Percentiles rank a stretch among this genome's conserved stretches.
Evolutionary conservation across 768 basidiomycete genomes (phyloP).

Genomic region (Austroboletus festivus): DNA sequence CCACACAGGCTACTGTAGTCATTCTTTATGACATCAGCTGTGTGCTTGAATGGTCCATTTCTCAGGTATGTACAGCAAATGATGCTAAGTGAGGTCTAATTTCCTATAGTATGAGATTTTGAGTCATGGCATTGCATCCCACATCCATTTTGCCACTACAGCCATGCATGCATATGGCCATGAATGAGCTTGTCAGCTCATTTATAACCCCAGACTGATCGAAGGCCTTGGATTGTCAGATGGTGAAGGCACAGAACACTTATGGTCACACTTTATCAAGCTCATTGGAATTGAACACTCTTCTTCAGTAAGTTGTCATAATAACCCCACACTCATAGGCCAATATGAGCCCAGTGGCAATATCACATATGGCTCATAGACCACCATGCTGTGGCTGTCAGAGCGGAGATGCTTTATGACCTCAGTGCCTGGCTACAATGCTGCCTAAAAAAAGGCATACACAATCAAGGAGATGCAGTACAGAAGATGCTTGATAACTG

Average conservation of each 20-base stretch:
- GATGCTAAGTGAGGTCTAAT: background rate
- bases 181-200: background rate
- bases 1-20: background rate
- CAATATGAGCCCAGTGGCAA: constrained; percentile 16
- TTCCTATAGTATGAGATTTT: background rate
- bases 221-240: background rate
- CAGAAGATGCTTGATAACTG: background rate
- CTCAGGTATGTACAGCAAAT: no score
- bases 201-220: background rate
- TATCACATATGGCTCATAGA: constrained; percentile 35
- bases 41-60: background rate
- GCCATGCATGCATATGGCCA: background rate
- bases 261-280: constrained; percentile 34
- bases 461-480: constrained; percentile 12
- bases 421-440: constrained; percentile 31
- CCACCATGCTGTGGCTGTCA: constrained; percentile 19
- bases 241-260: constrained; percentile 8
- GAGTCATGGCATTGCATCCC: background rate
- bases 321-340: background rate
- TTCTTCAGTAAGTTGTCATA: constrained; percentile 27
- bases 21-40: background rate
- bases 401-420: background rate
- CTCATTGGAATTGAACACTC: constrained; percentile 34
- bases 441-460: constrained; percentile 16
- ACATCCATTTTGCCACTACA: background rate